A percentile compares a stretch with the other conserved stretches of the same genome.
Evolutionary conservation across 2,329 filamentous ascomycete species (phyloP).

Genomic region (Beauveria sp.): DNA sequence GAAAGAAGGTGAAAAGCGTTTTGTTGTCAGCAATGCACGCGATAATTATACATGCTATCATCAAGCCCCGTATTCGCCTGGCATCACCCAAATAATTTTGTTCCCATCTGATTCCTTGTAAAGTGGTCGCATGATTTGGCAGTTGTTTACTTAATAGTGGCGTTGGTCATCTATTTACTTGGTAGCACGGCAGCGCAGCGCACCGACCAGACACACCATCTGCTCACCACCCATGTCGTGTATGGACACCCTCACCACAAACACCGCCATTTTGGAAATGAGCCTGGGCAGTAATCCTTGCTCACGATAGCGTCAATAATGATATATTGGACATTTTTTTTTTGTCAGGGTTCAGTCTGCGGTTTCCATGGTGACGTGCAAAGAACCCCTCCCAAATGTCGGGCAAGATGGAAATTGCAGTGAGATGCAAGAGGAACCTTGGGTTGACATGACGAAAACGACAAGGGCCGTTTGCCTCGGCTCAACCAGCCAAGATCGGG

Average conservation of each 20-base stretch:
- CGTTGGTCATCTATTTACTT: not conserved
- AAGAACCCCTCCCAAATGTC: not conserved
- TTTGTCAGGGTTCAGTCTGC: not conserved
- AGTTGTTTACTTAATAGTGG: not conserved
- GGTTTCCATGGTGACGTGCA: slow-evolving; percentile 4
- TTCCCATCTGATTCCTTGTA: not conserved
- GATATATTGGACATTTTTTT: not conserved
- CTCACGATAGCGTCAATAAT: not conserved
- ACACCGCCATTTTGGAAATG: slow-evolving; percentile 8
- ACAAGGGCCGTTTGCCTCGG: not conserved
- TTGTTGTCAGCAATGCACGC: not conserved
- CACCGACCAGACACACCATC: not conserved
- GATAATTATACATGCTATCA: not conserved
- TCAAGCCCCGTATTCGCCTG: not conserved
- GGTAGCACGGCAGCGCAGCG: no score
- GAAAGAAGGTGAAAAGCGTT: no score
- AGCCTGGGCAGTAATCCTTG: not conserved
- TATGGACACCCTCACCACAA: not conserved
- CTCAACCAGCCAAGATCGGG: not conserved
- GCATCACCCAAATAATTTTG: no score
- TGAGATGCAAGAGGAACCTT: not conserved
- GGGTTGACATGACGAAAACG: not conserved
- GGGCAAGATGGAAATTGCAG: not conserved
- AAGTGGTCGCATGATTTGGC: slow-evolving; percentile 8
- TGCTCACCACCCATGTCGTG: not conserved